A percentile compares a stretch with the other conserved stretches of the same genome.
These are phyloP conservation scores for Inosperma sp. DNA, from an alignment of 768 basidiomycete species.

Conservation along the genomic window DNA sequence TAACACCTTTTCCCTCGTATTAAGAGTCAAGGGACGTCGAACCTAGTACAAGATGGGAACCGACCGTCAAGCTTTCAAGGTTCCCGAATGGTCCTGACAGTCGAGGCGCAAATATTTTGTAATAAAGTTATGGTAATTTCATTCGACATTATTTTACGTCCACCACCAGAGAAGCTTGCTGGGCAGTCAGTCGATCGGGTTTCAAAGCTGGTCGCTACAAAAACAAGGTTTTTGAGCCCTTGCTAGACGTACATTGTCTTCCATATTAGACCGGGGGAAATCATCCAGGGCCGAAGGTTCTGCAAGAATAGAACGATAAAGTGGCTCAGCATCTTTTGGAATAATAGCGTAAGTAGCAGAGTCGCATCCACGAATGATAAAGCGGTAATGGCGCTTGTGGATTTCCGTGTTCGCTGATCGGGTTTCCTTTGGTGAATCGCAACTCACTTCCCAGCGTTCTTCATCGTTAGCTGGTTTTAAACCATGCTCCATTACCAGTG, in stretches of 20 bases:
- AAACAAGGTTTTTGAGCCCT: neutral
- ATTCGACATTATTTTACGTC: no score
- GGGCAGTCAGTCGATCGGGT: no score
- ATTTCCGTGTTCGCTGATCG: neutral
- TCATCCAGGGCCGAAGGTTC: constrained; percentile 1
- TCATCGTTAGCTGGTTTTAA: neutral
- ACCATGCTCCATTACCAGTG: neutral
- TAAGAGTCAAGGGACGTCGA: no score
- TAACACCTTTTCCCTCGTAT: no score
- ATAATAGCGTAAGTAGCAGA: constrained; percentile 1
- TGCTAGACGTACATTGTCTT: neutral
- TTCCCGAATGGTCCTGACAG: no score
- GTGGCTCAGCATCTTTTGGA: neutral
- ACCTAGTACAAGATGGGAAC: no score
- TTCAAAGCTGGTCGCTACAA: neutral
- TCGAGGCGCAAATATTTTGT: no score
- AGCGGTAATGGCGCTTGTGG: constrained; percentile 4
- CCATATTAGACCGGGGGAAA: neutral
- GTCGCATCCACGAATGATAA: constrained; percentile 1
- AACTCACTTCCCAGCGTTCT: neutral
- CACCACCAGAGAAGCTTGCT: no score
- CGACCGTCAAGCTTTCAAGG: no score
- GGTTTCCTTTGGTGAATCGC: neutral
- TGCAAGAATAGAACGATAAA: constrained; percentile 2
- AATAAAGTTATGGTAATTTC: no score